Base-by-base conservation (phyloP, 2,329 filamentous ascomycete genomes). In the Arthrobotrys sinensis region DNA sequence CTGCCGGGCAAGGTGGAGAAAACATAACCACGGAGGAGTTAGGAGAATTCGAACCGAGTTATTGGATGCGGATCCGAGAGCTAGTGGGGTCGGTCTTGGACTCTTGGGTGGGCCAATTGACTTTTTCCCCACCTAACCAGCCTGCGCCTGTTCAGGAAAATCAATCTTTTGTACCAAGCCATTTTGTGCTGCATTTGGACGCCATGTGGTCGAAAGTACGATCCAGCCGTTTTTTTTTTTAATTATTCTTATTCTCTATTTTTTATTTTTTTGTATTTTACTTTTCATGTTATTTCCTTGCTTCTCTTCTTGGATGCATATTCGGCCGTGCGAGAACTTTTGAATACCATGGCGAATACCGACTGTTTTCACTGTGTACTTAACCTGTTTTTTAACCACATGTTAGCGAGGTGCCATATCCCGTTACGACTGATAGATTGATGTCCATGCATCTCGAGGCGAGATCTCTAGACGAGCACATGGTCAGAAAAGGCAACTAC, bases 21-120 rank as follows among this genome's bases (percentile, higher is more conserved):
- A 71, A n/a, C 36, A 21, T 28, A 78, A 67, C 75, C 66, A 67
- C 62, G 75, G 75, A 78, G 67, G 45, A 62, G 50, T 72, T 67
- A 72, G 67, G 66, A 78, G 62, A 78, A 72, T 78, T 72, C 66
- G 67, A 78, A 78, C 75, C 75, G 67, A 78, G 60, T 71, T 78
- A 72, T 72, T 78, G 75, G 75, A 78, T 67, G 75, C 66, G 75
- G 65, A 72, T 72, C 75, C 67, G 67, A 72, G 60, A 45, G 57
- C 34, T 66, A 32, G 75, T 78, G 75, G 75, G 50, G 67, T 64
- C 24, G n/a, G 55, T 36, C 62, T 64, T 71, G 60, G 53, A 7
- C 43, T 28, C 34, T 65, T 7, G 55, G 21, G 10, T 36, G 57
- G 24, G 16, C 65, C 50, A 77, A 66, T 72, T 68, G 50, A 60